These are phyloP conservation scores for Melaleuca alternifolia DNA, from an alignment of 345 rosid species.

Conservation along the genomic window DNA sequence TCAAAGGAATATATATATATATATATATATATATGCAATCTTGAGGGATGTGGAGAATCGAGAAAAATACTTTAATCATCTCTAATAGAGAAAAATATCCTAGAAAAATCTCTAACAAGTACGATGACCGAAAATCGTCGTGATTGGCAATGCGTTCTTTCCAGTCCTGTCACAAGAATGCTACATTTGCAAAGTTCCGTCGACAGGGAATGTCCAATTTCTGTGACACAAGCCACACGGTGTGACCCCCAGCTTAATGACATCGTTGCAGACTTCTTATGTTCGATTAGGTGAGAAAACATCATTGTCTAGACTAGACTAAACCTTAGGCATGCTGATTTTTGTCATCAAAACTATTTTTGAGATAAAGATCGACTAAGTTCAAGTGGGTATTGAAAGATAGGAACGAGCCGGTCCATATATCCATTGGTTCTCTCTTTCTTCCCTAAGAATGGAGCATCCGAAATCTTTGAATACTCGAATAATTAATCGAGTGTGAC, in stretches of 20 bases:
- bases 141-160: background rate
- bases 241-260: background rate
- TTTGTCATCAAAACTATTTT: background rate
- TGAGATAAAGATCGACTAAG: background rate
- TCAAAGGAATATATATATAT: background rate
- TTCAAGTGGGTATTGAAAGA: background rate
- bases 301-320: background rate
- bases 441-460: background rate
- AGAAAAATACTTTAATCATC: background rate
- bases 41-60: background rate
- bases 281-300: background rate
- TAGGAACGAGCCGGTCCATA: background rate
- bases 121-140: background rate
- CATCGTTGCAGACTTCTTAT: background rate
- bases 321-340: background rate
- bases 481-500: background rate
- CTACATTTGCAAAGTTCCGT: background rate
- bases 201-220: background rate
- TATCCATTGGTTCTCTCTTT: background rate
- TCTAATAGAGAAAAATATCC: background rate
- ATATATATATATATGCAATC: background rate
- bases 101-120: background rate
- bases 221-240: background rate
- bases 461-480: background rate
- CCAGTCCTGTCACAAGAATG: background rate